Evolutionary conservation across 345 rosid genomes (phyloP), one percentile per base, ranked within the genome.

Genomic region (Brassica carinata): DNA sequence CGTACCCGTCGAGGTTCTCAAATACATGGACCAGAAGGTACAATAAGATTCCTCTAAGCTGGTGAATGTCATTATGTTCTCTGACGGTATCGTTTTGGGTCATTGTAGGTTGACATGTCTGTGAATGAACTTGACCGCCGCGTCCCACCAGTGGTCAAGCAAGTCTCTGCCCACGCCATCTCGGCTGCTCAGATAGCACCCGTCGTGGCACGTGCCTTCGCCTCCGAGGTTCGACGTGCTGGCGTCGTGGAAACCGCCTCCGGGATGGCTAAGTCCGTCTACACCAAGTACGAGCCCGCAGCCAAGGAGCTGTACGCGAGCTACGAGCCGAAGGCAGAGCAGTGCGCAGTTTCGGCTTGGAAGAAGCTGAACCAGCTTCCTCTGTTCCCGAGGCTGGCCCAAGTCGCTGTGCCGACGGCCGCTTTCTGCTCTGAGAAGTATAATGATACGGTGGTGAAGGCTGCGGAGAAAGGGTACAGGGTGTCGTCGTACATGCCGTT

Each of bases 261-360:
- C 3, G 96, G 86, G 23, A 43, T 89, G 17, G 98, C 92, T 1
- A 92, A 90, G 73, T 84, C 87, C 3, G 87, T 90, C 23, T 93
- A 90, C 88, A 19, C 88, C 74, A 88, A 82, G 80, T 87, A 92
- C 5, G 98, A 96, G 59, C 98, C 98, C 0, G 87, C 85, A 27
- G 90, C 94, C n/a, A 92, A 92, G 87, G 97, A 84, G 78, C 73
- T 94, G 64, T 93, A 90, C 85, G 75, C 88, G 62, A 88, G 63
- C 79, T 87, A 92, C 4, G 99, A 96, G 78, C 98, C 98, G 1
- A 89, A 86, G 80, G 91, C 94, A 1, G 98, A 96, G 84, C 90
- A 88, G 45, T 89, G 89, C 40, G 98, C 94, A 0, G 94, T 81
- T 27, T 92, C 93, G 0, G 88, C 95, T 7, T 96, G 97, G 99